Base-by-base conservation (phyloP, 2,329 filamentous ascomycete genomes). In the Bretziella fagacearum region DNA sequence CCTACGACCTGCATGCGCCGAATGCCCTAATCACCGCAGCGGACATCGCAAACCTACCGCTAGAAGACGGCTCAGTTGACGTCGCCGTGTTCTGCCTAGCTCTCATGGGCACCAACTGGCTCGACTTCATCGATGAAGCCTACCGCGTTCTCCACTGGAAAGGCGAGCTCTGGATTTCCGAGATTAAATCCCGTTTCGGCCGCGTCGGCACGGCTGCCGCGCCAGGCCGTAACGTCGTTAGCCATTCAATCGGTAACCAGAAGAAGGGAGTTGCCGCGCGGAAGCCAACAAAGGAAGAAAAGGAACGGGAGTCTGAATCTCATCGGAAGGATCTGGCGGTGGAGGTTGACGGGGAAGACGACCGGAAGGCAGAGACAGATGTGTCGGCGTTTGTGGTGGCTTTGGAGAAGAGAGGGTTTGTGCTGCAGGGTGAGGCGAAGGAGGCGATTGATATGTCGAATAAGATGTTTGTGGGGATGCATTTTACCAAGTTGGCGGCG, bases 91-190 rank as follows among this genome's bases (percentile, higher is more conserved):
- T 96, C 68, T 98, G 91, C 62, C 73, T 98, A 26, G 91, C 89
- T 43, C 74, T 98, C 50, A 98, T 98, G 91, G 91, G 91, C 58
- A 98, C 91, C 47, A 98, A 98, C 65, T 98, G 91, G 89, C 74
- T 93, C 46, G 79, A 85, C 56, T 96, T 98, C 60, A 74, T 98
- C 56, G 91, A 96, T 64, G 91, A 98, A 65, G 89, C 89, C 11
- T 93, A 85, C 67, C 79, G 91, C 46, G 71, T 96, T 44, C 72
- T 98, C 52, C 81, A 85, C 58, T 87, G 86, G 74, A 89, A 91
- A 58, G 91, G 91, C 54, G 91, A 98, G 67, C 77, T 94, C 46
- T 98, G 91, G 91, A 75, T 98, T 44, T 84, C 85, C 41, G 91
- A 98, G 65, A 95, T 98, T 64, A 96, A 96, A 67, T 84, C 77